These are phyloP conservation scores for Cryptococcus sp. DNA, from an alignment of 1,284 basidiomycete species.

Conservation along the genomic window DNA sequence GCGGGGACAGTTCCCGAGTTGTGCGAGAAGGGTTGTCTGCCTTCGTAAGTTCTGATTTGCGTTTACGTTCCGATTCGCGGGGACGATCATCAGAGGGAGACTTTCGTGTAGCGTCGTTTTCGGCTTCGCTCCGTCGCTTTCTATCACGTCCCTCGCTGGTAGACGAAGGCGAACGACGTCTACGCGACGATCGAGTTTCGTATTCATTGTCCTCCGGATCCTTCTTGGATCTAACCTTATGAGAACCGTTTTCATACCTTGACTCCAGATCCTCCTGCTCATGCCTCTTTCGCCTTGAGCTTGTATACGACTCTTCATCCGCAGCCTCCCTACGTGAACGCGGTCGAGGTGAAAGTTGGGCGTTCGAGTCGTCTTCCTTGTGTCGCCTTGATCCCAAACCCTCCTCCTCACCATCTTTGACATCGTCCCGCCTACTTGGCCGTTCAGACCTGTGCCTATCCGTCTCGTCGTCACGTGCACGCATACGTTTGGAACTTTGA, in stretches of 20 bases:
- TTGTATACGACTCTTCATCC: not conserved
- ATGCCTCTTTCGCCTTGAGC: not conserved
- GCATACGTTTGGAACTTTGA: not conserved
- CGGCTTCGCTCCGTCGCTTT: too few relatives aligned
- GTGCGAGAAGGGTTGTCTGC: too few relatives aligned
- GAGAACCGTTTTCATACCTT: too few relatives aligned
- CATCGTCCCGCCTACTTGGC: not conserved
- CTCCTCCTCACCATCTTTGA: too few relatives aligned
- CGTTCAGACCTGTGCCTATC: not conserved
- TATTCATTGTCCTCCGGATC: too few relatives aligned
- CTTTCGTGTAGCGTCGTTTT: not conserved
- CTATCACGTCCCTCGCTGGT: too few relatives aligned
- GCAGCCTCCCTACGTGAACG: not conserved
- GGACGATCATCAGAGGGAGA: not conserved
- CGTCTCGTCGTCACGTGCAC: not conserved
- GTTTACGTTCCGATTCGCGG: not conserved
- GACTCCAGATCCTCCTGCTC: not conserved
- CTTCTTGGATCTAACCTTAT: too few relatives aligned
- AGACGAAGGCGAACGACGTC: not conserved
- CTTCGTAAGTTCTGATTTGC: not conserved
- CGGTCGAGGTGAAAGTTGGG: not conserved
- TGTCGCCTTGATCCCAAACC: not conserved
- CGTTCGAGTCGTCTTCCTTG: not conserved
- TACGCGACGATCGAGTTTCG: not conserved
- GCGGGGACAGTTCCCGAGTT: too few relatives aligned